Base-by-base conservation (phyloP, 768 basidiomycete genomes). In the Trametes punicea region DNA sequence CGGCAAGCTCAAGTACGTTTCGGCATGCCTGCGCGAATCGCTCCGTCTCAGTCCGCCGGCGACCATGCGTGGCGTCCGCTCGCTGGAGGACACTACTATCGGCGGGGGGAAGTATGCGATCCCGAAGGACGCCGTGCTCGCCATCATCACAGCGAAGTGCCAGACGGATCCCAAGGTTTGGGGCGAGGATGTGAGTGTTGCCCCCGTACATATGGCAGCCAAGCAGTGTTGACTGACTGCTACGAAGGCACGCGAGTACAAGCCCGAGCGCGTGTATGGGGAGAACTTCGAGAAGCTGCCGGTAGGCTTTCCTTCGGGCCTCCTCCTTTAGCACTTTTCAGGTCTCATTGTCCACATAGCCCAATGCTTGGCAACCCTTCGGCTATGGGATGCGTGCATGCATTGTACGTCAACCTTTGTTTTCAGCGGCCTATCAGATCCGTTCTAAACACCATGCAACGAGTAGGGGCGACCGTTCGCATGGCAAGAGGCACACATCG, bases 231-330 rank as follows among this genome's bases (percentile, higher is more conserved):
- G 33, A 20, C 27, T 44, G 42, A 38, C 9, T 6, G 25, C 4
- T 8, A 0, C 25, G 16, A 33, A 70, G 67, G 65, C 74, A 5
- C 64, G 73, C 6, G 71, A 74, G 48, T 79, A 75, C 66, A 68
- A 63, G n/a, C 79, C 79, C 0, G 78, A 79, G 58, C 69, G 79
- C 11, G 76, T 81, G 76, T 60, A 79, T 31, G 74, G 77, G 53
- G 77, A 75, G n/a, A 73, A 74, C 51, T 81, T 78, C 56, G 77
- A 78, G 62, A 70, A 72, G 9, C 66, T 79, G 7, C 79, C 79
- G 1, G 74, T 71, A 57, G 39, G 72, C 57, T n/a, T 13, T 27
- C 30, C 21, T 18, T 34, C 51, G 47, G 1, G 31, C 29, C 46
- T 31, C 27, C 11, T 9, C 4, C 3, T 4, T 10, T 21, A 6